Conservation (phyloP, 2,329 filamentous ascomycete species). For the Simplicillium aogashimaense region DNA sequence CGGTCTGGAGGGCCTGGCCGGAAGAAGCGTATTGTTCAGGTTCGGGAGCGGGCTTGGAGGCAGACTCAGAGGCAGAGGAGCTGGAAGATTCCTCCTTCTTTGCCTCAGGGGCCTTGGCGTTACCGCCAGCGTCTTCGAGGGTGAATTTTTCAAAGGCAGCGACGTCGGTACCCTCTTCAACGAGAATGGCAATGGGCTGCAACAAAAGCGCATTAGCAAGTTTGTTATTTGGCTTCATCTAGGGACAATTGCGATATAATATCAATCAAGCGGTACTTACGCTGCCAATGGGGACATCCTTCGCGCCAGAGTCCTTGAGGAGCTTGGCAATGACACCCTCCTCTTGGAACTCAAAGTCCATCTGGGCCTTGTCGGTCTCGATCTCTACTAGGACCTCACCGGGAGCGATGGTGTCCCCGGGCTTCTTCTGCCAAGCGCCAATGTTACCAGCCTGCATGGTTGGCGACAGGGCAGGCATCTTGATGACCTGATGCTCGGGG, state of each 20-base stretch:
- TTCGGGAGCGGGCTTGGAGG: constrained; percentile 32
- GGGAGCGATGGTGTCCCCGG: constrained; percentile 74
- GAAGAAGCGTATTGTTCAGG: constrained; percentile 64
- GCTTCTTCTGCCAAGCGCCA: constrained; percentile 95
- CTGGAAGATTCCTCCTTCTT: constrained; percentile 59
- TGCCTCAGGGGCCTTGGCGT: constrained; percentile 52
- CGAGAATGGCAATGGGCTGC: constrained; percentile 90
- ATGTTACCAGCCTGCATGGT: constrained; percentile 98
- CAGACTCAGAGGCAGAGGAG: constrained; percentile 43
- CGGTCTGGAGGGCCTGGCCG: constrained; percentile 69
- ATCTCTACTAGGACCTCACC: constrained; percentile 97
- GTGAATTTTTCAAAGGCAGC: constrained; percentile 83
- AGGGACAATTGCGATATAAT: constrained; percentile 1
- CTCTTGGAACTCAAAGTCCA: constrained; percentile 99
- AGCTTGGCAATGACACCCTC: constrained; percentile 94
- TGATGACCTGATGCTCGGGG: constrained; percentile 89
- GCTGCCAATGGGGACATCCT: constrained; percentile 88
- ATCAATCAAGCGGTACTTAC: constrained; percentile 46
- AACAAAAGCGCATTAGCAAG: constrained; percentile 3
- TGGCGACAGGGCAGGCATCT: constrained; percentile 95
- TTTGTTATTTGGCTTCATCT: neutral
- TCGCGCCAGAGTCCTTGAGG: constrained; percentile 83
- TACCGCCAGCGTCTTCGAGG: constrained; percentile 82
- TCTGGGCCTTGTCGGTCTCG: constrained; percentile 99
- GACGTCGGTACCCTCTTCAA: constrained; percentile 84